Percentiles rank a stretch among this genome's conserved stretches.
phyloP scores from a whole-genome alignment of 108 stramenopile species.

The Pelagomonas calceolata region DNA sequence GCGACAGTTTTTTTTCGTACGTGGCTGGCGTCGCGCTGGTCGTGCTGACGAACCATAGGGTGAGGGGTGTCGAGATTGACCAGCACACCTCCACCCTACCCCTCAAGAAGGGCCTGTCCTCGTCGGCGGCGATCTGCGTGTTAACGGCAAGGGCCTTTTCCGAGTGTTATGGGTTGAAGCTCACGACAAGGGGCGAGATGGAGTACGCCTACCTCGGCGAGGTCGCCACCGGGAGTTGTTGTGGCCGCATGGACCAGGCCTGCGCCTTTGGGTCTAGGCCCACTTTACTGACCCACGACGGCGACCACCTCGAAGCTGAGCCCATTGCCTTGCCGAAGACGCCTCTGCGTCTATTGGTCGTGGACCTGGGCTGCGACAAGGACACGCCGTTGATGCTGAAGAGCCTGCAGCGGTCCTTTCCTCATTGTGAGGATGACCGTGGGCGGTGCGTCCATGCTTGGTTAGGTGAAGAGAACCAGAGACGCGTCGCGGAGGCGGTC shows the following conservation, averaged over 20 bases:
- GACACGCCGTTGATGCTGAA: constrained; percentile 20
- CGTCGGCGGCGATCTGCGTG: constrained; percentile 30
- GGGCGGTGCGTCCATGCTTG: constrained; percentile 8
- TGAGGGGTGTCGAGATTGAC: constrained; percentile 21
- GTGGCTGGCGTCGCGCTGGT: constrained; percentile 22
- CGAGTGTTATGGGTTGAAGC: constrained; percentile 6
- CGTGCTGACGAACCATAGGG: constrained; percentile 12
- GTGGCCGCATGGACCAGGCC: constrained; percentile 36
- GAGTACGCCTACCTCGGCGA: constrained; percentile 27
- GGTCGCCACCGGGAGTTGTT: constrained; percentile 13
- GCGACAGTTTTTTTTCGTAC: constrained; percentile 22
- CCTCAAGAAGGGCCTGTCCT: constrained; percentile 23
- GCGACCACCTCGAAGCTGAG: constrained; percentile 13
- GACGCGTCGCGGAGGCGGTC: constrained; percentile 3
- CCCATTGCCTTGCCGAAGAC: constrained; percentile 1
- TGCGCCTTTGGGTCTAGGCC: constrained; percentile 24
- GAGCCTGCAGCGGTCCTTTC: constrained; percentile 15
- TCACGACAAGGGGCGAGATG: constrained; percentile 26
- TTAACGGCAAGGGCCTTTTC: constrained; percentile 18
- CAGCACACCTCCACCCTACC: constrained; percentile 29
- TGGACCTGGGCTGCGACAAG: constrained; percentile 15
- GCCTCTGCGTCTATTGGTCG: constrained; percentile 15
- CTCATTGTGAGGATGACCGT: background rate
- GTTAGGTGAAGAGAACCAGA: constrained; percentile 8
- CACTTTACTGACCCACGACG: constrained; percentile 14